A percentile compares a stretch with the other conserved stretches of the same genome.
These are phyloP conservation scores for Colletotrichum phormii DNA, from an alignment of 2,329 filamentous ascomycete genomes.

Conservation along the genomic window DNA sequence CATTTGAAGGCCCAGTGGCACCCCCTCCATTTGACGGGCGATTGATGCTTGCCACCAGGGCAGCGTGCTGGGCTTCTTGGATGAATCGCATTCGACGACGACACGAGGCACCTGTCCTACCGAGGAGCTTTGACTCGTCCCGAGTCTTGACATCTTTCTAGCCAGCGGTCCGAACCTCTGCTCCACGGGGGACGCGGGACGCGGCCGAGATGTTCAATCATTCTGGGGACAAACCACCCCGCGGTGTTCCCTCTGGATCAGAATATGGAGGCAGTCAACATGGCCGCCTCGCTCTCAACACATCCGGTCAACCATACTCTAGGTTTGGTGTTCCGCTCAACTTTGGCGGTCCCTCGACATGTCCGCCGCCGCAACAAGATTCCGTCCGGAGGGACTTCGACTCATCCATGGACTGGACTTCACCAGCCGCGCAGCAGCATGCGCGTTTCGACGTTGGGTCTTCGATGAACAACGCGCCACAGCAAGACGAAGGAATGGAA, in stretches of 20 bases:
- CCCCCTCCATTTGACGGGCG: slow-evolving; percentile 28
- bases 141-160: slow-evolving; percentile 47
- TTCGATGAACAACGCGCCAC: slow-evolving; percentile 13
- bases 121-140: slow-evolving; percentile 52
- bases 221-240: slow-evolving; percentile 46
- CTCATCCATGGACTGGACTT: slow-evolving; percentile 52
- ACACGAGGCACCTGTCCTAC: slow-evolving; percentile 45
- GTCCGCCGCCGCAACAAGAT: slow-evolving; percentile 37
- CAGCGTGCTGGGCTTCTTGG: slow-evolving; percentile 37
- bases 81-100: slow-evolving; percentile 37
- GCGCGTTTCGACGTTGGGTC: slow-evolving; percentile 34
- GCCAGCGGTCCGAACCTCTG: slow-evolving; percentile 48
- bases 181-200: slow-evolving; percentile 45
- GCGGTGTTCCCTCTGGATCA: slow-evolving; percentile 43
- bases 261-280: slow-evolving; percentile 15
- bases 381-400: slow-evolving; percentile 19
- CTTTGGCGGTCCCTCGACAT: slow-evolving; percentile 43
- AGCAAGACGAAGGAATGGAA: slow-evolving; percentile 35
- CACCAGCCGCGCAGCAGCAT: slow-evolving; percentile 45
- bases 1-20: slow-evolving; percentile 44
- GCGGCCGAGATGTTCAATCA: slow-evolving; percentile 53
- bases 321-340: slow-evolving; percentile 46
- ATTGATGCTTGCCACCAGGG: slow-evolving; percentile 45
- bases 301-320: slow-evolving; percentile 47
- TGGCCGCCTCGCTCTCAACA: slow-evolving; percentile 41